These are phyloP conservation scores for Cladosporium velox DNA, from an alignment of 2,329 filamentous ascomycete genomes.

Conservation along the genomic window DNA sequence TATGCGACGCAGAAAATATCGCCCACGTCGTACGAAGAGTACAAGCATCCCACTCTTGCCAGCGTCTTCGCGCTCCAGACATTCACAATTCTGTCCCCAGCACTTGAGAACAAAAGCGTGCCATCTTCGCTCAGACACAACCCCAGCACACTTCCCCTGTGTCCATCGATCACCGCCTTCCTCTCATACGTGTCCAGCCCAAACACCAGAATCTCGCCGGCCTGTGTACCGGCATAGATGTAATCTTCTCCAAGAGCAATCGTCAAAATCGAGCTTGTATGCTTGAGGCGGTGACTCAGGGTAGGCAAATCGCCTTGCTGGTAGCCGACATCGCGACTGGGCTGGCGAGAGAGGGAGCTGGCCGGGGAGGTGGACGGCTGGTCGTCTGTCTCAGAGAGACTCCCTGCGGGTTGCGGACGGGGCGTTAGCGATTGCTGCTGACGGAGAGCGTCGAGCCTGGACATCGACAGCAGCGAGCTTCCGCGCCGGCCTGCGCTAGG, in stretches of 20 bases:
- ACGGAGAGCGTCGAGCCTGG: slow-evolving; percentile 19
- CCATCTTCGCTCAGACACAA: slow-evolving; percentile 77
- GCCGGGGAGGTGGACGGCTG: slow-evolving; percentile 16
- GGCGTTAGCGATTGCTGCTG: slow-evolving; percentile 22
- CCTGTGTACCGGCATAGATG: slow-evolving; percentile 90
- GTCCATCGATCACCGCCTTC: slow-evolving; percentile 76
- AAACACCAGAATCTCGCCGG: slow-evolving; percentile 90
- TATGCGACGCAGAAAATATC: slow-evolving; percentile 96
- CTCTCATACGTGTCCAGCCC: slow-evolving; percentile 85
- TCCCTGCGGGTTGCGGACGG: slow-evolving; percentile 18
- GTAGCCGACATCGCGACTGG: slow-evolving; percentile 30
- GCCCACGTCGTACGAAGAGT: slow-evolving; percentile 90
- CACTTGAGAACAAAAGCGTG: slow-evolving; percentile 82
- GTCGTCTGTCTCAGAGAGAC: slow-evolving; percentile 21
- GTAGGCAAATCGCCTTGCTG: slow-evolving; percentile 51
- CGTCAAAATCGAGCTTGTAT: slow-evolving; percentile 77
- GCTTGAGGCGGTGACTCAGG: slow-evolving; percentile 72
- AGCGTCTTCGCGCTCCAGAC: slow-evolving; percentile 84
- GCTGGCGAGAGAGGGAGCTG: slow-evolving; percentile 26
- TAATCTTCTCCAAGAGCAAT: slow-evolving; percentile 77
- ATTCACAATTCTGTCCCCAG: slow-evolving; percentile 90
- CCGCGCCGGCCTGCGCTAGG: neutral
- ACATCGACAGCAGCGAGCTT: slow-evolving; percentile 18
- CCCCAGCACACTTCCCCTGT: slow-evolving; percentile 86
- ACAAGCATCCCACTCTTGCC: slow-evolving; percentile 80